These are phyloP conservation scores for Lactarius vividus DNA, from an alignment of 768 basidiomycete genomes.

Conservation along the genomic window DNA sequence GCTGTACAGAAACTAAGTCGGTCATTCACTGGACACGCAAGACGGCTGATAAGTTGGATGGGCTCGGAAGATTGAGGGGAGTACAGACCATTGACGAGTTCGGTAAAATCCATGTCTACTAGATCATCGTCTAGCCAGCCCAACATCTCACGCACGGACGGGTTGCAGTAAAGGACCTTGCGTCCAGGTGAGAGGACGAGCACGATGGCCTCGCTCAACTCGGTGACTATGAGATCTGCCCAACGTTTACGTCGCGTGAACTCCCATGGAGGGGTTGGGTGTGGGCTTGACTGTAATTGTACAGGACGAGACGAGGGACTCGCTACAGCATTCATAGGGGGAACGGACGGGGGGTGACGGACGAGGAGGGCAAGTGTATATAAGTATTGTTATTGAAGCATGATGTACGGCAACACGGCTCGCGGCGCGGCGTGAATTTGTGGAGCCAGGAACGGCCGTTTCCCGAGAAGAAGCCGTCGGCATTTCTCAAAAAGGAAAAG, in stretches of 20 bases:
- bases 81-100: constrained; percentile 52
- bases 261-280: constrained; percentile 49
- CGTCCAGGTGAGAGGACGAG: constrained; percentile 63
- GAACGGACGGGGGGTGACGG: not conserved
- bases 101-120: constrained; percentile 60
- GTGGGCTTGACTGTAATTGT: constrained; percentile 16
- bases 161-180: constrained; percentile 67
- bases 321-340: constrained; percentile 19
- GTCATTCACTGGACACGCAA: constrained; percentile 54
- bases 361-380: not conserved
- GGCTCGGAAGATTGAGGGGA: constrained; percentile 20
- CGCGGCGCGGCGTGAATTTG: constrained; percentile 14
- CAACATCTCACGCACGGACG: constrained; percentile 64
- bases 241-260: constrained; percentile 87
- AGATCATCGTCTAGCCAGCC: constrained; percentile 77
- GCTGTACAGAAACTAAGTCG: constrained; percentile 42
- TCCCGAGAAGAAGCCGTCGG: constrained; percentile 21
- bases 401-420: not conserved
- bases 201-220: constrained; percentile 69
- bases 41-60: constrained; percentile 8
- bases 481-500: constrained; percentile 3
- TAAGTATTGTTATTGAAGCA: not conserved
- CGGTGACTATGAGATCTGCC: constrained; percentile 76
- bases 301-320: constrained; percentile 13
- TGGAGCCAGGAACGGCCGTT: constrained; percentile 19